Percentiles rank a stretch among this genome's conserved stretches.
phyloP scores from a whole-genome alignment of 148 eudicot genomes.

The Simmondsia chinensis region DNA sequence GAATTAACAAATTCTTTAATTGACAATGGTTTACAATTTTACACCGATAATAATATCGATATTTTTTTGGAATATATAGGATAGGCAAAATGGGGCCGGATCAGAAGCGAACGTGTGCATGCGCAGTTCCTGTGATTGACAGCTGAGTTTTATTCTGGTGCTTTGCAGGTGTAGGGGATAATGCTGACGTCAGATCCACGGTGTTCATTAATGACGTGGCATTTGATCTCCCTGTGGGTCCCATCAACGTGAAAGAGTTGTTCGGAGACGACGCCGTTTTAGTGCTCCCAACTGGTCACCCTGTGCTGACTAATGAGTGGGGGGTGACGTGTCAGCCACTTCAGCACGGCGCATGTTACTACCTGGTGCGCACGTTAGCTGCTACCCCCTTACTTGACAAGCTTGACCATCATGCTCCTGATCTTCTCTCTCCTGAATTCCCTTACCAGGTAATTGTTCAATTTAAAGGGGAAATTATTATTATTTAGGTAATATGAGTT shows the following conservation, averaged over 20 bases:
- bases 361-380: constrained; percentile 38
- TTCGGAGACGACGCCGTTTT: constrained; percentile 78
- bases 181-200: constrained; percentile 27
- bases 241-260: constrained; percentile 57
- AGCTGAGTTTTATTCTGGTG: constrained; percentile 13
- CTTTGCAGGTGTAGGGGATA: constrained; percentile 37
- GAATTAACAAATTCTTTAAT: no score
- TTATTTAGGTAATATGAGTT: no score
- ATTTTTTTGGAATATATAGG: background rate
- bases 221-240: constrained; percentile 50
- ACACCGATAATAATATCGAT: background rate
- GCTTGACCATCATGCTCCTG: constrained; percentile 3
- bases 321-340: constrained; percentile 73
- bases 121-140: constrained; percentile 29
- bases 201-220: constrained; percentile 78
- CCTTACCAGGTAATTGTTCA: constrained; percentile 19
- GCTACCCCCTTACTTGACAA: constrained; percentile 20
- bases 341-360: constrained; percentile 72
- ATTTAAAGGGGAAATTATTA: background rate
- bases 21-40: constrained; percentile 5
- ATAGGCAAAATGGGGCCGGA: no score
- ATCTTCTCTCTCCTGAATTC: constrained; percentile 9
- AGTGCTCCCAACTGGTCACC: constrained; percentile 53
- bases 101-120: constrained; percentile 58
- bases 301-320: constrained; percentile 71